Evolutionary conservation across 2,329 filamentous ascomycete species (phyloP), one percentile per base, ranked within the genome.

Genomic region (Cladosporium sp.): DNA sequence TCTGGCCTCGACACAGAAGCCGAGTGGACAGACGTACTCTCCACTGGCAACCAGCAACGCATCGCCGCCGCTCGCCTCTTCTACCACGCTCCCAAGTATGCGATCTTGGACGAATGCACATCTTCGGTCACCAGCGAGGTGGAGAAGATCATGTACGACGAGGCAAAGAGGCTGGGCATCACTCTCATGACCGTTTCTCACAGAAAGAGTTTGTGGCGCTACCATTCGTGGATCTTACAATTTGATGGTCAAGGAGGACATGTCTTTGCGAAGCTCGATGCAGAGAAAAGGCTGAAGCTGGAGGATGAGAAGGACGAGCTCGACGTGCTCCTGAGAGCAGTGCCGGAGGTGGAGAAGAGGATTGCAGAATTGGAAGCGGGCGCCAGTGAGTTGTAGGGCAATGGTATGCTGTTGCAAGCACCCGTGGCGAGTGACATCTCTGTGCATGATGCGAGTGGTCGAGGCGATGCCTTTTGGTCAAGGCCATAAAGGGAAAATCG

Each of bases 281-380:
- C 93, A 17, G 93, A 97, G 66, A 86, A 82, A 71, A 81, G 94
- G 60, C 73, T 97, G 72, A 83, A 85, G 73, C 79, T 99, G 50
- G 94, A 99, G 78, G 94, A 99, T 74, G 94, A 97, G 79, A 95
- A 89, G 74, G 94, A 99, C 70, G 93, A 97, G 64, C 79, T 97
- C 42, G 93, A 97, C 59, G 78, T 96, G 50, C 83, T 90, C 71
- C 76, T 99, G 52, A 81, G 94, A 59, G 87, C 91, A 62, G 89
- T 97, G 8, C 91, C 91, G 0, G 93, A 96, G 68, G 82, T 96
- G 63, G 88, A 97, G 80, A 86, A 87, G 71, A 82, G 94, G 56
- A 86, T 97, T 70, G 84, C 80, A 15, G 93, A 97, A 75, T 75
- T 97, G 51, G 70, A 71, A 60, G 68, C 68, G 50, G 69, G 69